Evolutionary conservation across 1,284 basidiomycete genomes (phyloP), one percentile per base, ranked within the genome.

Genomic region (Apiotrichum siamense): DNA sequence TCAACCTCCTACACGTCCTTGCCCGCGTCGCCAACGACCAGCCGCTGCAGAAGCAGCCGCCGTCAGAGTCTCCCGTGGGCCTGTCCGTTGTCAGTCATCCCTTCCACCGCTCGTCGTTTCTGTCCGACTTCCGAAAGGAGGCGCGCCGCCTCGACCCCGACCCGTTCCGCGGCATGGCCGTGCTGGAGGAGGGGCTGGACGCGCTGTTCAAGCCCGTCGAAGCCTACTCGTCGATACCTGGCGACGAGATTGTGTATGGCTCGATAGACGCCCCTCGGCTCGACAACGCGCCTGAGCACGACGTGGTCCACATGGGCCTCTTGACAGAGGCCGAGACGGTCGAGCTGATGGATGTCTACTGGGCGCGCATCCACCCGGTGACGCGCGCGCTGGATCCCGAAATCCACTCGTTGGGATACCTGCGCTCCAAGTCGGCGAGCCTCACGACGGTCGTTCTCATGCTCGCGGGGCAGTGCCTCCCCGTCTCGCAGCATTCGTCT

Each of bases 1-100:
- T 44, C 45, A 60, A 60, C 46, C 57, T 60, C 55, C 46, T 60
- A 7, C 57, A 52, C 25, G 55, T 60, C 7, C 49, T 60, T 9
- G 55, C 58, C 3, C 44, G 52, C 15, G 58, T 57, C 4, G 58
- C 58, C 9, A 46, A 55, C 37, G 53, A 60, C 24, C 45, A 55
- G 20, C 38, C 32, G 2, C 29, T 31, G 11, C n/a, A n/a, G 29
- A 31, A 15, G 10, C 29, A 31, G 11, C 4, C 32, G 0, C 38
- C 35, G 2, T 17, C 15, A 13, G 44, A 47, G 15, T 49, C 39
- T 5, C 26, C 35, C 3, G 26, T 42, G 17, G n/a, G n/a, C n/a
- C 23, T 35, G 1, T 18, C 2, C 3, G 7, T 21, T 1, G 29
- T 20, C 3, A 5, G 7, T 12, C 29, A 11, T 3, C 36, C 49